These are phyloP conservation scores for Metschnikowia henanensis DNA, from an alignment of 805 yeast genomes.

Conservation along the genomic window DNA sequence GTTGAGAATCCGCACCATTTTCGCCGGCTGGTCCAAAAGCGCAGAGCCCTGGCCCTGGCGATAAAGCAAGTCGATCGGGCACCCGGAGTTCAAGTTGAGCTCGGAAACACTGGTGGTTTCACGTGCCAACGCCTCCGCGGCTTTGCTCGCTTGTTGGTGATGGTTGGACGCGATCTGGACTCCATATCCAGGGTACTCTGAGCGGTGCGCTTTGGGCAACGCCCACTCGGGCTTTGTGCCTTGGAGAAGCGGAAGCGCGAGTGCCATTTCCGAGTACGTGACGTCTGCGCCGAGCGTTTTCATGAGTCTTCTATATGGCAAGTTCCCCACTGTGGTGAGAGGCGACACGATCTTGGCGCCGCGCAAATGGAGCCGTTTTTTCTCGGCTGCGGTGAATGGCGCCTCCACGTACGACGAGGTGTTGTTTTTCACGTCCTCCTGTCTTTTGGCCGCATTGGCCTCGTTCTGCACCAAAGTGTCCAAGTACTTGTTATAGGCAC, in stretches of 20 bases:
- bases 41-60: constrained; percentile 97
- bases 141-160: constrained; percentile 92
- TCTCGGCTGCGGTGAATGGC: constrained; percentile 76
- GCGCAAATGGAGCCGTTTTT: constrained; percentile 65
- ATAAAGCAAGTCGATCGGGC: constrained; percentile 95
- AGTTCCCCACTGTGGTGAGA: constrained; percentile 94
- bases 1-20: constrained; percentile 71
- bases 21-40: constrained; percentile 83
- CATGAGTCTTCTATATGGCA: constrained; percentile 94
- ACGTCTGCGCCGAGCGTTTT: constrained; percentile 86
- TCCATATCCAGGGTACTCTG: constrained; percentile 88
- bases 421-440: constrained; percentile 28
- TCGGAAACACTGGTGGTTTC: constrained; percentile 69
- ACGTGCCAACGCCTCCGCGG: constrained; percentile 74
- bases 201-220: constrained; percentile 79
- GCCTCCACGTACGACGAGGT: constrained; percentile 68
- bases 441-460: constrained; percentile 32
- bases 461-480: constrained; percentile 56
- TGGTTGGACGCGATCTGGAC: constrained; percentile 91
- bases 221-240: constrained; percentile 98
- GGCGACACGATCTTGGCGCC: constrained; percentile 91
- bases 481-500: constrained; percentile 54
- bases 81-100: constrained; percentile 91
- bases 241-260: constrained; percentile 79
- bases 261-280: constrained; percentile 95